Evolutionary conservation across 176 grass and related monocot genomes (phyloP).

Genomic region (Secale cereale): DNA sequence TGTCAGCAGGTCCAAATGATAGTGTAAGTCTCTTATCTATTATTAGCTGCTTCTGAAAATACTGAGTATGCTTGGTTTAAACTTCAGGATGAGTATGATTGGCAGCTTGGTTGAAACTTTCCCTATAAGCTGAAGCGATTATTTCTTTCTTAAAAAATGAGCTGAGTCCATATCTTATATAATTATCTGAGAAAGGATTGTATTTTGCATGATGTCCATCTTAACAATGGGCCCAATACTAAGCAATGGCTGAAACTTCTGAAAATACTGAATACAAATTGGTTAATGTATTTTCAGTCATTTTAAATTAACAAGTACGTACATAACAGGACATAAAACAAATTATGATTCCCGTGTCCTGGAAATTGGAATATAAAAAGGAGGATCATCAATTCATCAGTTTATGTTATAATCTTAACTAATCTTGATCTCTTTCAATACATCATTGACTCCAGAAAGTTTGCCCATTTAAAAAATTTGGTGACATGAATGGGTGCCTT

Average conservation of each 20-base stretch:
- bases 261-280: background rate
- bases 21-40: slow-evolving; percentile 51
- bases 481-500: background rate
- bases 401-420: background rate
- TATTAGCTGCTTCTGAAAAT: background rate
- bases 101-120: slow-evolving; percentile 7
- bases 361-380: background rate
- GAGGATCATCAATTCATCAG: background rate
- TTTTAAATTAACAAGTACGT: background rate
- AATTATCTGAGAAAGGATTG: slow-evolving; percentile 3
- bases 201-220: background rate
- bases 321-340: background rate
- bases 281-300: background rate
- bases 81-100: background rate
- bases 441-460: background rate
- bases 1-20: slow-evolving; percentile 44
- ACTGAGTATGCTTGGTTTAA: background rate
- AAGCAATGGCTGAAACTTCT: background rate
- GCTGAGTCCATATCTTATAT: background rate
- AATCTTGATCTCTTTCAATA: background rate
- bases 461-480: background rate
- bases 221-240: background rate
- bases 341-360: background rate
- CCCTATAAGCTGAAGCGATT: background rate
- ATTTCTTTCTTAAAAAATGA: background rate